These are phyloP conservation scores for Coffea humblotiana DNA, from an alignment of 305 asterid species.

Conservation along the genomic window DNA sequence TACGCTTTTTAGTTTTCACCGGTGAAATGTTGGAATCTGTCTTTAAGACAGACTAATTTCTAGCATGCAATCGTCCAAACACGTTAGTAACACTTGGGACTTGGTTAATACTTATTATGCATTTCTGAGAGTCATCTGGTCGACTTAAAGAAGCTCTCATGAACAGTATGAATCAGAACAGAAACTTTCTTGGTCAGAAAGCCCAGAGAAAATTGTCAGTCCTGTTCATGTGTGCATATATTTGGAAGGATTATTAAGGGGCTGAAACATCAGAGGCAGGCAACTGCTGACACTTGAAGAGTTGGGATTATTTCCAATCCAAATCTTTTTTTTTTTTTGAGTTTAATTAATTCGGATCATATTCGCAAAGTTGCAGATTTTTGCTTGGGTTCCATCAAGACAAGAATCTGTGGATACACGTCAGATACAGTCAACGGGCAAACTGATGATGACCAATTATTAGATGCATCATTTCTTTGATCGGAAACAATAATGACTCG, in stretches of 20 bases:
- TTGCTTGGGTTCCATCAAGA: not conserved
- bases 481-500: conserved; percentile 18
- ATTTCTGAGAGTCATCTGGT: not conserved
- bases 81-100: not conserved
- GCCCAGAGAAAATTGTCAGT: not conserved
- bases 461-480: conserved; percentile 22
- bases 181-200: not conserved
- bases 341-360: not conserved
- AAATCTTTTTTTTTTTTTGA: not conserved
- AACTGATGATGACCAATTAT: conserved; percentile 21
- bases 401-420: conserved; percentile 7
- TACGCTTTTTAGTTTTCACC: too few relatives aligned
- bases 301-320: not conserved
- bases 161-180: not conserved
- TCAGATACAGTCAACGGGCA: conserved; percentile 8
- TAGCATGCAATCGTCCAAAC: not conserved
- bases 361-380: not conserved
- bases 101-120: not conserved
- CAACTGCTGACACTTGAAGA: not conserved
- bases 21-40: not conserved
- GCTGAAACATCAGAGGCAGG: not conserved
- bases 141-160: not conserved
- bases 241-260: not conserved
- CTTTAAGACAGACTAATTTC: not conserved
- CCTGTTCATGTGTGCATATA: not conserved